phyloP scores from a whole-genome alignment of 495 filamentous ascomycete genomes.

The Melanomma pulvis-pyrius region DNA sequence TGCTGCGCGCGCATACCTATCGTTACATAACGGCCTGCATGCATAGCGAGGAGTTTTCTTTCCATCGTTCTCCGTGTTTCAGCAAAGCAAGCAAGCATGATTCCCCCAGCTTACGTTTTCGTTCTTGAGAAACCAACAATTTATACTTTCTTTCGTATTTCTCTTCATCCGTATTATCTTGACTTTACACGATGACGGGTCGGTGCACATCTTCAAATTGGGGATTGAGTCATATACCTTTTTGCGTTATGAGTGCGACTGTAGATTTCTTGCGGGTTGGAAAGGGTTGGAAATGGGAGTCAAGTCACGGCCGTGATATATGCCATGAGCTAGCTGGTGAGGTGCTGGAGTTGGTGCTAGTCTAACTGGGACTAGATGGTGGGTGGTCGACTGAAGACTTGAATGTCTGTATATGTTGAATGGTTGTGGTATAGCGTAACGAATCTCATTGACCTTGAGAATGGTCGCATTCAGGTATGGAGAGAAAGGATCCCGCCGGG shows the following conservation, averaged over 20 bases:
- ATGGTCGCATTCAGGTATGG: neutral
- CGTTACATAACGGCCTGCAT: constrained; percentile 21
- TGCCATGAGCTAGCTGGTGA: neutral
- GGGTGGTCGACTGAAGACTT: neutral
- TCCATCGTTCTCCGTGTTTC: neutral
- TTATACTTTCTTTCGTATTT: too few species aligned
- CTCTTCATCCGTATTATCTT: neutral
- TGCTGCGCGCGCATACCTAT: constrained; percentile 12
- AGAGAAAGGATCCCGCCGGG: neutral
- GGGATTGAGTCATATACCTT: neutral
- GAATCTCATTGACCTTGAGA: constrained; percentile 1
- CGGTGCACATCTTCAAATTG: neutral
- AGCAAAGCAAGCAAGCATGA: constrained; percentile 3
- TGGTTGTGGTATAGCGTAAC: neutral
- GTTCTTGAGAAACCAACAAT: neutral
- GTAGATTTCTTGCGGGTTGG: neutral
- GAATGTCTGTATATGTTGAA: neutral
- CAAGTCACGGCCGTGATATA: too few species aligned
- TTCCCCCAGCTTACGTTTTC: neutral
- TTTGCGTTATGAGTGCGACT: neutral
- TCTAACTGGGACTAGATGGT: neutral
- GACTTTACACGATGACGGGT: neutral
- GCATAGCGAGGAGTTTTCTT: constrained; percentile 31
- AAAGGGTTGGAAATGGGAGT: too few species aligned
- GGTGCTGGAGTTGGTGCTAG: neutral